Evolutionary conservation across 1,139 yeast genomes (phyloP), one percentile per base, ranked within the genome.

Genomic region (Meyerozyma carpophila): DNA sequence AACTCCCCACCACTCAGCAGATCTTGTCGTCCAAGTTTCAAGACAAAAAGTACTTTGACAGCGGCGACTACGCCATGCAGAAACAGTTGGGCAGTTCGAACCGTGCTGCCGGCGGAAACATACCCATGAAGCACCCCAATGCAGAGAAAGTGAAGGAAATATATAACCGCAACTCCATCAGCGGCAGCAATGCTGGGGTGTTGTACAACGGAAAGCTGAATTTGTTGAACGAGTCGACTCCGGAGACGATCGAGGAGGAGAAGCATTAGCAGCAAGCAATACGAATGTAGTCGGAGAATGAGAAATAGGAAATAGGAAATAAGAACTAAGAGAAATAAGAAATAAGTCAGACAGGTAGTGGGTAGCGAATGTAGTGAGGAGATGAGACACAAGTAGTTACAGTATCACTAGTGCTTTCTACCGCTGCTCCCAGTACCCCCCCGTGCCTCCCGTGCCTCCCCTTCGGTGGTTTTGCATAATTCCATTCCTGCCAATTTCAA

Each of bases 61-160:
- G 96, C 48, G 98, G 98, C 20, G 99, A 93, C 65, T 93, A 94
- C 62, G 98, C 98, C 24, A 79, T 93, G 79, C 89, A 88, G 52
- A 84, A 90, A 46, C 77, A 72, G 51, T 53, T 68, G 43, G 59
- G 59, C n/a, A 55, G 55, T 36, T 48, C 51, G 32, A 64, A 64
- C 42, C 53, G 61, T 1, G 55, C 59, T 8, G 53, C 63, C 10
- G 60, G 61, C 5, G 64, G 62, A n/a, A 66, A 67, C 5, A 57
- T 70, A 1, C 71, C 76, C 14, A 55, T 71, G 62, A 69, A 65
- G 44, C 77, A 73, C 49, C 78, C 78, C 13, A 73, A 72, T 50
- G 78, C 77, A 21, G 78, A 73, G 51, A 66, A 69, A 53, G 76
- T 73, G 41, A 72, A 72, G 58, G 78, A 73, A 51, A 71, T 73